phyloP scores from a whole-genome alignment of 768 basidiomycete species.

The Tubosaeta sp. region DNA sequence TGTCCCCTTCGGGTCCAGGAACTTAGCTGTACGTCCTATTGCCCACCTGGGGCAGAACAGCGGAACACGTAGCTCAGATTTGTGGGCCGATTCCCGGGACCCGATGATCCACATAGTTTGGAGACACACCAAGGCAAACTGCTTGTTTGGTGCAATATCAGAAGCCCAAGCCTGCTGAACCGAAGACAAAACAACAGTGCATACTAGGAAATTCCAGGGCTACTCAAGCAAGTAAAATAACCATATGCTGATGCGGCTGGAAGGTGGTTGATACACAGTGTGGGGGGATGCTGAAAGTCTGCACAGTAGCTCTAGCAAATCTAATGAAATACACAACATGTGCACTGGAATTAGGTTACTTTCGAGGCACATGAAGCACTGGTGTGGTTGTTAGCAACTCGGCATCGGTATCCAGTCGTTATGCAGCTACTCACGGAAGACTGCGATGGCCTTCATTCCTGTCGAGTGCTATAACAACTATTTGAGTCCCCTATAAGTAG shows the following conservation, averaged over 20 bases:
- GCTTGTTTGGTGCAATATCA: slow-evolving; percentile 11
- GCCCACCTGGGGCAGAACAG: slow-evolving; percentile 14
- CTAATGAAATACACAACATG: slow-evolving; percentile 26
- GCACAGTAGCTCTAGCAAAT: slow-evolving; percentile 27
- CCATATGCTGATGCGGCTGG: slow-evolving; percentile 15
- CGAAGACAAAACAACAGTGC: slow-evolving; percentile 21
- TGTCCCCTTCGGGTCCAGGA: too few relatives aligned
- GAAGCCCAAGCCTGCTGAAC: slow-evolving; percentile 10
- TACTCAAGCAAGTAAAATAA: slow-evolving; percentile 30
- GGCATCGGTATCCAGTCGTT: slow-evolving; percentile 1
- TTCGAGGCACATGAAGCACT: slow-evolving; percentile 46
- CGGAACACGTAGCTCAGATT: slow-evolving; percentile 18
- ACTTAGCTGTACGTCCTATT: background rate
- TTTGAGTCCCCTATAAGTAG: slow-evolving; percentile 52
- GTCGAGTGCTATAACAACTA: slow-evolving; percentile 50
- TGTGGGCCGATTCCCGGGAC: slow-evolving; percentile 21
- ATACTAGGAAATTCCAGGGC: slow-evolving; percentile 24
- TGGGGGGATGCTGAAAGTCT: slow-evolving; percentile 24
- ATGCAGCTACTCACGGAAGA: slow-evolving; percentile 49
- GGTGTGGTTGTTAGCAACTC: slow-evolving; percentile 12
- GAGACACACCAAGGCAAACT: slow-evolving; percentile 17
- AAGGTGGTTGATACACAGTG: slow-evolving; percentile 32
- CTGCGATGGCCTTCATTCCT: slow-evolving; percentile 40
- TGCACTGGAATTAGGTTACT: slow-evolving; percentile 34
- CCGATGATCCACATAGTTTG: slow-evolving; percentile 22